Base-by-base conservation (phyloP, 345 rosid genomes). In the Populus deltoides region DNA sequence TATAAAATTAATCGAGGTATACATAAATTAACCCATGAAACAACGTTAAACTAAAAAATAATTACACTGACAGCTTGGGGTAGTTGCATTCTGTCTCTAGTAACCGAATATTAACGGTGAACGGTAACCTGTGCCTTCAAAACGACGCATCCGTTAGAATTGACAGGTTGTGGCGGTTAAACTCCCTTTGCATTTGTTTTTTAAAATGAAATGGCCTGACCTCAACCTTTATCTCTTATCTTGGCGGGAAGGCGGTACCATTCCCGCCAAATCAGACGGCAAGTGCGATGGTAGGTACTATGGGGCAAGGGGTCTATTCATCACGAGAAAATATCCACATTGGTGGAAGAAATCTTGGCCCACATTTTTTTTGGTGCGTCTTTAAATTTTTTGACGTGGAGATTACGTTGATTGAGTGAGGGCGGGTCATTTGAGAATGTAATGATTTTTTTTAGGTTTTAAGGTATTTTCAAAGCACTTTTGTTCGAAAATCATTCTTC, bases 181-280 rank as follows among this genome's bases (percentile, higher is more conserved):
- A 76, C 13, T 18, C n/a, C 6, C 6, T 33, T 33, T 33, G 0
- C 36, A 33, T 4, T 33, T 33, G 36, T 6, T 20, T 53, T 53
- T 53, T 20, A 20, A 2, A 53, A 53, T 6, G 63, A 33, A 75
- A 20, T 36, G 1, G 33, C 7, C 36, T 7, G 17, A 24, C 17
- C 39, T 35, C 5, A 11, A 1, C 2, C 35, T 62, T 63, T 39
- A 41, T 6, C 5, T 11, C 33, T 41, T 10, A 7, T 12, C 18
- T 59, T 81, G 87, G 86, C 86, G 87, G 86, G 88, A 77, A 66
- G 38, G 74, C 68, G 71, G 68, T 61, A 39, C 47, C 11, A 55
- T 82, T 80, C 81, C 87, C 91, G 90, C 89, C 88, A 86, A 86
- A 86, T 39, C 61, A 69, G 85, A 82, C 86, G 77, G 71, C 72